These are phyloP conservation scores for Acacia confusa DNA, from an alignment of 306 rosid genomes.

Conservation along the genomic window DNA sequence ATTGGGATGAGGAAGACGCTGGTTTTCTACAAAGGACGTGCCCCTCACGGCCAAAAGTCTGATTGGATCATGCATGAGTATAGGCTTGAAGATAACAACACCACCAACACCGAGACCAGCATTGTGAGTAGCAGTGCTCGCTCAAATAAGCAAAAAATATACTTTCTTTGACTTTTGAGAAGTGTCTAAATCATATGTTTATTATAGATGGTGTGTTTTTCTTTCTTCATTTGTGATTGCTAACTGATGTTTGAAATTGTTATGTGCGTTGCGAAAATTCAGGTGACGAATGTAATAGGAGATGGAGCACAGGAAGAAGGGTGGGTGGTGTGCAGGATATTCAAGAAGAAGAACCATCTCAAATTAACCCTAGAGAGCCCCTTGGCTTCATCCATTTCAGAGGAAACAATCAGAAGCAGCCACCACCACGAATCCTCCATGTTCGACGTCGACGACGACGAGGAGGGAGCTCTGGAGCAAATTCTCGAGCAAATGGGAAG, in stretches of 20 bases:
- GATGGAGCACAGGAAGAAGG: constrained; percentile 78
- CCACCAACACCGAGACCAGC: constrained; percentile 26
- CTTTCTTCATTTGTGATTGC: neutral
- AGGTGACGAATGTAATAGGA: constrained; percentile 58
- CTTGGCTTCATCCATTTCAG: constrained; percentile 26
- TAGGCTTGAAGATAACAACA: constrained; percentile 69
- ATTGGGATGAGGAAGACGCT: constrained; percentile 97
- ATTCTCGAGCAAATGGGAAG: constrained; percentile 69
- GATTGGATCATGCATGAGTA: constrained; percentile 99
- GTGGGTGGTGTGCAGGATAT: constrained; percentile 95
- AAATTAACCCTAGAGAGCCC: constrained; percentile 80
- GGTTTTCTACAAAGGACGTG: constrained; percentile 92
- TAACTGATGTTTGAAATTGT: neutral
- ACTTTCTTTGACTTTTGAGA: neutral
- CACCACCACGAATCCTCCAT: constrained; percentile 18
- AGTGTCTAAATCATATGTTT: neutral
- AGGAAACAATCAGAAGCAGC: constrained; percentile 42
- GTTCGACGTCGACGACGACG: constrained; percentile 61
- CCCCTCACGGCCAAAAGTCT: constrained; percentile 92
- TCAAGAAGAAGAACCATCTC: constrained; percentile 84
- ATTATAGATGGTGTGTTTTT: neutral
- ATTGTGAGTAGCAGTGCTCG: constrained; percentile 48
- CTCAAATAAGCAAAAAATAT: neutral
- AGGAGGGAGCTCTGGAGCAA: constrained; percentile 64
- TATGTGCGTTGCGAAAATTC: neutral